phyloP scores from a whole-genome alignment of 179 eudicot genomes.

The Silene noctiflora region DNA sequence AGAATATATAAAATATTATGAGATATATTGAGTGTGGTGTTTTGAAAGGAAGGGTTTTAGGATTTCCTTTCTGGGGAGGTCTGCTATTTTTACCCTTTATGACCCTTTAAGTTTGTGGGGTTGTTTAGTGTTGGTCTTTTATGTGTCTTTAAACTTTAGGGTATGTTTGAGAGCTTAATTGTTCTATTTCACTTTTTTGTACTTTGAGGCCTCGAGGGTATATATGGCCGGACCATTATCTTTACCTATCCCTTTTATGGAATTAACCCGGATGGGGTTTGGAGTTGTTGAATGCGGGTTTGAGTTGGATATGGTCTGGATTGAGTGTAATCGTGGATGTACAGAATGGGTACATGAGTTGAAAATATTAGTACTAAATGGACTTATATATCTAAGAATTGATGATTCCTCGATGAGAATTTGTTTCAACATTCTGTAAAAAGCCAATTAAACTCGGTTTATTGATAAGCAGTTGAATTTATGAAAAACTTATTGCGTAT shows the following conservation, averaged over 20 bases:
- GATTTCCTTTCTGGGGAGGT: slow-evolving; percentile 22
- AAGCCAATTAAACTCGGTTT: too few relatives aligned
- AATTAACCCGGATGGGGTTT: not conserved
- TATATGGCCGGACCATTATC: not conserved
- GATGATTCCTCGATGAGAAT: too few relatives aligned
- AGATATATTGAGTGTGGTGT: not conserved
- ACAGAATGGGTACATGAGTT: too few relatives aligned
- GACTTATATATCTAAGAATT: too few relatives aligned
- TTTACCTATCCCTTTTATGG: too few relatives aligned
- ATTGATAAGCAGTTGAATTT: too few relatives aligned
- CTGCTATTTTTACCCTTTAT: not conserved
- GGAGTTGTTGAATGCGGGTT: too few relatives aligned
- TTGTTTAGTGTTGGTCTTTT: not conserved
- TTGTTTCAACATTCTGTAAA: too few relatives aligned
- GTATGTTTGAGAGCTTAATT: not conserved
- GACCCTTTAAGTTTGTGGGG: slow-evolving; percentile 17
- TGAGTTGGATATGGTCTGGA: too few relatives aligned
- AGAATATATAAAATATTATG: not conserved
- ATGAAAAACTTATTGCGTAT: too few relatives aligned
- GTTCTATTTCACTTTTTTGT: slow-evolving; percentile 5
- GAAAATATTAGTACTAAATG: too few relatives aligned
- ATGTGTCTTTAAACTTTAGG: slow-evolving; percentile 13
- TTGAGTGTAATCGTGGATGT: too few relatives aligned
- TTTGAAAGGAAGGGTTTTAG: slow-evolving; percentile 9
- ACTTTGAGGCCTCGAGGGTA: not conserved